Evolutionary conservation across 345 rosid genomes (phyloP).

Genomic region (Euphorbia tirucalli): DNA sequence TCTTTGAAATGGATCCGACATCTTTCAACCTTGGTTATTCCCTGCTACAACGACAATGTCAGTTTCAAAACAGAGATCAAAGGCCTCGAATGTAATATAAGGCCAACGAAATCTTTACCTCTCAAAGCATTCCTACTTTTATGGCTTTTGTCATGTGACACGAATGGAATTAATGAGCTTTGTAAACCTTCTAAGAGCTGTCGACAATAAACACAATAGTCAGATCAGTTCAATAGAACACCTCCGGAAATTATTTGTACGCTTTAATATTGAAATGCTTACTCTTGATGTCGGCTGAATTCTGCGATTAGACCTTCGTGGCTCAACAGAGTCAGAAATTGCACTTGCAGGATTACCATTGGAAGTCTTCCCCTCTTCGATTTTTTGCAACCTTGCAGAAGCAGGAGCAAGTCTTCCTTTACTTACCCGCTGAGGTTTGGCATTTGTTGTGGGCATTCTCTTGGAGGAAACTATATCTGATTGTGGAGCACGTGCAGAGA

Average conservation of each 20-base stretch:
- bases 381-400: conserved; percentile 22
- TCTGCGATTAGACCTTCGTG: conserved; percentile 88
- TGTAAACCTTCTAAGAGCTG: conserved; percentile 96
- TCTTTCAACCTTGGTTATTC: conserved; percentile 46
- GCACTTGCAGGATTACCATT: conserved; percentile 39
- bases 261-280: conserved; percentile 23
- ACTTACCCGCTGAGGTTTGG: conserved; percentile 20
- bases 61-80: conserved; percentile 2
- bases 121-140: conserved; percentile 32
- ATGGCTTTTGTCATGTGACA: conserved; percentile 63
- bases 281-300: conserved; percentile 98
- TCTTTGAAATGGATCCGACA: conserved; percentile 15
- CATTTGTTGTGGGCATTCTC: conserved; percentile 23
- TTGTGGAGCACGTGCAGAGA: conserved; percentile 46
- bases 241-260: neutral
- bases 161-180: conserved; percentile 79
- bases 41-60: conserved; percentile 46
- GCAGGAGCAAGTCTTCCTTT: conserved; percentile 29
- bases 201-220: neutral
- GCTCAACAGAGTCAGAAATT: conserved; percentile 51
- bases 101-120: conserved; percentile 21
- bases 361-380: conserved; percentile 40
- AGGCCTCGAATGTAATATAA: neutral
- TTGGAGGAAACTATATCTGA: conserved; percentile 37
- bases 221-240: neutral